A percentile compares a stretch with the other conserved stretches of the same genome.
Evolutionary conservation across 495 filamentous ascomycete species (phyloP).

Genomic region (Penicillium tannophilum): DNA sequence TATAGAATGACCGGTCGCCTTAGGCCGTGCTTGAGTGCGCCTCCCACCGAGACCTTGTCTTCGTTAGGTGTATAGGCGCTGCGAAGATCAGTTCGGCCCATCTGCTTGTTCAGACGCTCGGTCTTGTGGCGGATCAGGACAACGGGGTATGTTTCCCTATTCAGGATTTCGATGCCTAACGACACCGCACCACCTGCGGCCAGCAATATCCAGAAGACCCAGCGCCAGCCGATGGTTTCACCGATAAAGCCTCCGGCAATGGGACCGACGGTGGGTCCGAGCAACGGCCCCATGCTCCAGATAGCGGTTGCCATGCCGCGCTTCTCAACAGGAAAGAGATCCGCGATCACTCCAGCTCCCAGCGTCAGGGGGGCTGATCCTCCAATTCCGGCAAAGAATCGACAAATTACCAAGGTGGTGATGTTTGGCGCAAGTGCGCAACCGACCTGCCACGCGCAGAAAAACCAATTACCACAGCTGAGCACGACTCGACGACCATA

Average conservation of each 20-base stretch:
- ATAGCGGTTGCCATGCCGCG: conserved; percentile 63
- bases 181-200: conserved; percentile 47
- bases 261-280: conserved; percentile 55
- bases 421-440: conserved; percentile 67
- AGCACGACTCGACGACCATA: conserved; percentile 58
- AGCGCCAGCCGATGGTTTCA: conserved; percentile 58
- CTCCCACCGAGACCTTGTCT: background rate
- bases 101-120: conserved; percentile 31
- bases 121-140: conserved; percentile 54
- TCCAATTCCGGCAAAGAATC: conserved; percentile 64
- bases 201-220: conserved; percentile 63
- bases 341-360: conserved; percentile 59
- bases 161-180: conserved; percentile 47
- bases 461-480: conserved; percentile 50
- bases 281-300: conserved; percentile 52
- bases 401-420: conserved; percentile 60
- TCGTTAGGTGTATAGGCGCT: conserved; percentile 25
- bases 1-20: conserved; percentile 51
- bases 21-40: conserved; percentile 35
- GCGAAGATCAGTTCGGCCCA: conserved; percentile 41
- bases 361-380: conserved; percentile 48
- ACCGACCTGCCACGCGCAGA: conserved; percentile 64
- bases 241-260: conserved; percentile 58
- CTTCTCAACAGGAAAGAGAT: conserved; percentile 57
- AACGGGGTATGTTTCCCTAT: conserved; percentile 54